Percentiles rank a stretch among this genome's conserved stretches.
Evolutionary conservation across 768 basidiomycete genomes (phyloP).

Genomic region (Amylocystis lapponica): DNA sequence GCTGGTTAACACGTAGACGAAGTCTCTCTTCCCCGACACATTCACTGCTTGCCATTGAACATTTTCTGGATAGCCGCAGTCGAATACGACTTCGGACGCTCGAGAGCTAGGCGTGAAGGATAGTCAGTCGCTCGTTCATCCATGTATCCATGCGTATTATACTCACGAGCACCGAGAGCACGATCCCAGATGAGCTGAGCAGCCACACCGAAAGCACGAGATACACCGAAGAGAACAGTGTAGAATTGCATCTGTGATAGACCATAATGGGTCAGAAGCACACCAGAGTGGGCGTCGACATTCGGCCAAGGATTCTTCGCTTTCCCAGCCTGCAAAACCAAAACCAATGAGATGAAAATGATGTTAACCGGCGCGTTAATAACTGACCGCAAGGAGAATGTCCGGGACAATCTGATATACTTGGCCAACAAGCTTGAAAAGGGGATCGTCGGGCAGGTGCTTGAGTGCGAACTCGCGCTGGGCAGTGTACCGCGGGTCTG

Average conservation of each 20-base stretch:
- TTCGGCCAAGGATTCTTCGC: slow-evolving; percentile 96
- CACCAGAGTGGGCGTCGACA: slow-evolving; percentile 96
- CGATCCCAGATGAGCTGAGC: slow-evolving; percentile 93
- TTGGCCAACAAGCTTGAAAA: slow-evolving; percentile 93
- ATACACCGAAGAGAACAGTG: slow-evolving; percentile 95
- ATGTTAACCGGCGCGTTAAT: background rate
- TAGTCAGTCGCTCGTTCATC: background rate
- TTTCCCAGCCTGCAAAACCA: slow-evolving; percentile 61
- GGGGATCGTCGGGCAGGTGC: slow-evolving; percentile 78
- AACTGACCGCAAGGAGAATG: slow-evolving; percentile 78
- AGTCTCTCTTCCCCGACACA: no score
- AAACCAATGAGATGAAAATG: background rate
- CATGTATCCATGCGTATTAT: slow-evolving; percentile 1
- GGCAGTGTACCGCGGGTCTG: slow-evolving; percentile 88
- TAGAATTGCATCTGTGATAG: slow-evolving; percentile 92
- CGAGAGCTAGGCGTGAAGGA: slow-evolving; percentile 48
- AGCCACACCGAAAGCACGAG: slow-evolving; percentile 87
- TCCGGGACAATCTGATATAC: slow-evolving; percentile 85
- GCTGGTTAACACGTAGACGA: no score
- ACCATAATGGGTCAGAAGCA: slow-evolving; percentile 80
- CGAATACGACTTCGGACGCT: slow-evolving; percentile 90
- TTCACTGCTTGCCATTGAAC: slow-evolving; percentile 51
- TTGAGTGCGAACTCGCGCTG: slow-evolving; percentile 87
- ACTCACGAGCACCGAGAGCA: slow-evolving; percentile 84
- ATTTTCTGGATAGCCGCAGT: slow-evolving; percentile 75